These are phyloP conservation scores for Triglochin maritima DNA, from an alignment of 106 monocot species.

Conservation along the genomic window DNA sequence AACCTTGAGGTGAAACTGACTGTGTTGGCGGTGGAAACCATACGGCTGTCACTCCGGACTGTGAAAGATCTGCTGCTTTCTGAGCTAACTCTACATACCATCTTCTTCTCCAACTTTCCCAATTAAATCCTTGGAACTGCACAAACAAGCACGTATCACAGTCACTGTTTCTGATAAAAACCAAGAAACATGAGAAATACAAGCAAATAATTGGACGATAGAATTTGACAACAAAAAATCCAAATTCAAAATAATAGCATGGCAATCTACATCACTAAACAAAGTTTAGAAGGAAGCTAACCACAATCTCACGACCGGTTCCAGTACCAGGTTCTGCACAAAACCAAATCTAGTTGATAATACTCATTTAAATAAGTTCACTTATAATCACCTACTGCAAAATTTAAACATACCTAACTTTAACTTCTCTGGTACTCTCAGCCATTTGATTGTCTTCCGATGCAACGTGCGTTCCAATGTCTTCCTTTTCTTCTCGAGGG, in stretches of 20 bases:
- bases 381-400: no score
- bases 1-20: constrained; percentile 35
- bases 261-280: neutral
- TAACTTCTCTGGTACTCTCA: constrained; percentile 17
- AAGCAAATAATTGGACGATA: neutral
- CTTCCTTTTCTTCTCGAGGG: constrained; percentile 26
- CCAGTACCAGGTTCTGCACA: constrained; percentile 35
- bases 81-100: constrained; percentile 33
- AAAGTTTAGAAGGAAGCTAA: constrained; percentile 11
- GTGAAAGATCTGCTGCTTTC: constrained; percentile 28
- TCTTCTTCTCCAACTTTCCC: constrained; percentile 31
- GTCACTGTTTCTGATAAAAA: neutral
- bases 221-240: neutral
- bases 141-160: neutral
- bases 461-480: constrained; percentile 28
- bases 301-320: constrained; percentile 36
- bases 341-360: no score
- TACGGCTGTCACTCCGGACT: constrained; percentile 26
- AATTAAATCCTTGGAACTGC: constrained; percentile 39
- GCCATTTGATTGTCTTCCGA: constrained; percentile 27
- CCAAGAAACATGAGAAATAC: neutral
- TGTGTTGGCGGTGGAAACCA: constrained; percentile 37
- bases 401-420: constrained; percentile 19
- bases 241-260: neutral
- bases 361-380: no score